A percentile compares a stretch with the other conserved stretches of the same genome.
Evolutionary conservation across 257 asterid genomes (phyloP).

Genomic region (Solanum bukasovii): DNA sequence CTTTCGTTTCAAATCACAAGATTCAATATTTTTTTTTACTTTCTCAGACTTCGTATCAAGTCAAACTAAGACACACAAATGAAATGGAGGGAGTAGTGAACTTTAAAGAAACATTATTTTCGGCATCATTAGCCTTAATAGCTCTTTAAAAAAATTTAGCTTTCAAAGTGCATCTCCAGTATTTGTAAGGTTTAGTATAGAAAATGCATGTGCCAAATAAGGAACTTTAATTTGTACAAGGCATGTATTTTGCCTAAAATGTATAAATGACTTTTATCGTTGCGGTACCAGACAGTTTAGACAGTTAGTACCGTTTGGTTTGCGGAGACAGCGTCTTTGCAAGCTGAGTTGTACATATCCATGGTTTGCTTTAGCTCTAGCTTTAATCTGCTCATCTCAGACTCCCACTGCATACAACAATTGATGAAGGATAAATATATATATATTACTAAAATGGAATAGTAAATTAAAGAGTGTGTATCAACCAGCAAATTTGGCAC

Average conservation of each 20-base stretch:
- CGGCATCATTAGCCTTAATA: neutral
- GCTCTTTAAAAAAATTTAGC: neutral
- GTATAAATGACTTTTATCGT: neutral
- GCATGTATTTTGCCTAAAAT: neutral
- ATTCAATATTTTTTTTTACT: neutral
- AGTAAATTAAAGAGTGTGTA: neutral
- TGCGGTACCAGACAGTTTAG: neutral
- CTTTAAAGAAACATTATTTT: neutral
- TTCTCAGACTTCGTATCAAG: neutral
- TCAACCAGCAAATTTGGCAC: neutral
- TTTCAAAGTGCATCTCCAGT: neutral
- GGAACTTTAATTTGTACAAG: neutral
- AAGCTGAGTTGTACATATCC: conserved; percentile 62
- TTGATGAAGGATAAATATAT: neutral
- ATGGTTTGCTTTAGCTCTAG: conserved; percentile 57
- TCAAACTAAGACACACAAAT: neutral
- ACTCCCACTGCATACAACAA: conserved; percentile 22
- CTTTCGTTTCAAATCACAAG: neutral
- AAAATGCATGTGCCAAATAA: neutral
- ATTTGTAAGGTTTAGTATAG: neutral
- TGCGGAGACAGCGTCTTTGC: conserved; percentile 63
- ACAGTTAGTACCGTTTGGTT: conserved; percentile 38
- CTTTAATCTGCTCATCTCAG: conserved; percentile 41
- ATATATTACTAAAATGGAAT: neutral
- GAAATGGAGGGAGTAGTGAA: neutral